phyloP scores from a whole-genome alignment of 225 moss, liverwort and hornwort species.

The Marchantia polymorpha region DNA sequence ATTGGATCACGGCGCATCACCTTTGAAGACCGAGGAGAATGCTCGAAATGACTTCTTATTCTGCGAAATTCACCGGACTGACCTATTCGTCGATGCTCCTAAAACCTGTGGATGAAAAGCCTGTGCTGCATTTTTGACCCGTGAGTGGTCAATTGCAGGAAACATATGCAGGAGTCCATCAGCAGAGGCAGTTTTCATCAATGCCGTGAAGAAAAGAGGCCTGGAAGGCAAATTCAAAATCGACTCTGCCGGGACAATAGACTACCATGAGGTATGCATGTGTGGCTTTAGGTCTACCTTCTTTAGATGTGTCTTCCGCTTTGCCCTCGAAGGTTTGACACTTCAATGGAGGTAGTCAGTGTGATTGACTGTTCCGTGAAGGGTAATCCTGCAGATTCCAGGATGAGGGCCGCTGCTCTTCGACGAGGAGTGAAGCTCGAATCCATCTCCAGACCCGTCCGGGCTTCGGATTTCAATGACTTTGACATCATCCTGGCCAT shows the following conservation, averaged over 20 bases:
- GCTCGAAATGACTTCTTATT: too few species aligned
- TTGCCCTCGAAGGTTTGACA: neutral
- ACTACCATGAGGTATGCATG: slow-evolving; percentile 60
- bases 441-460: slow-evolving; percentile 86
- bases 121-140: neutral
- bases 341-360: neutral
- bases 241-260: slow-evolving; percentile 95
- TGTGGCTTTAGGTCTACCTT: neutral
- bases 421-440: slow-evolving; percentile 85
- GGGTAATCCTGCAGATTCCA: slow-evolving; percentile 88
- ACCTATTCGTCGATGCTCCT: too few species aligned
- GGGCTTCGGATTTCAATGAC: slow-evolving; percentile 69
- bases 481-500: slow-evolving; percentile 54
- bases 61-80: too few species aligned
- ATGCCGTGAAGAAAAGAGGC: slow-evolving; percentile 77
- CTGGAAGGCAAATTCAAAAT: slow-evolving; percentile 69
- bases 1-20: too few species aligned
- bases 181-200: slow-evolving; percentile 88
- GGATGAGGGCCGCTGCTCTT: slow-evolving; percentile 86
- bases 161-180: slow-evolving; percentile 98
- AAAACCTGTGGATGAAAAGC: neutral
- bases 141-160: slow-evolving; percentile 37
- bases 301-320: neutral
- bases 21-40: too few species aligned
- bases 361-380: slow-evolving; percentile 37